phyloP scores from a whole-genome alignment of 345 rosid species.

The Dimocarpus longan region DNA sequence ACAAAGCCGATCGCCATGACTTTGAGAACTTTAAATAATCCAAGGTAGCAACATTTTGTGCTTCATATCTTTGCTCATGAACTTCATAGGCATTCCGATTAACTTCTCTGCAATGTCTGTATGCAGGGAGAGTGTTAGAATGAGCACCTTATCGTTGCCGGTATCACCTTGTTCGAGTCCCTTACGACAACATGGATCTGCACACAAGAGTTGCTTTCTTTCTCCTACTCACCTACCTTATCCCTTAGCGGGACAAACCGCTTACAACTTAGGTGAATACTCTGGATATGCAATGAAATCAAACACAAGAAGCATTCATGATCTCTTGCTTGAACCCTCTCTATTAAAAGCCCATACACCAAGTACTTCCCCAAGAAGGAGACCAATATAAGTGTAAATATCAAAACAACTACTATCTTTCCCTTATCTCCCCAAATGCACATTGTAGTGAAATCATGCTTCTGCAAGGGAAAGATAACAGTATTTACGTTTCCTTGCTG shows the following conservation, averaged over 20 bases:
- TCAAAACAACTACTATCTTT: neutral
- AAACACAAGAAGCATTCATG: conserved; percentile 36
- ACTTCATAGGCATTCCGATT: neutral
- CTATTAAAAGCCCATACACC: conserved; percentile 49
- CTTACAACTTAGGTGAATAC: conserved; percentile 56
- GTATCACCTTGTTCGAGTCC: conserved; percentile 97
- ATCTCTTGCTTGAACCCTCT: conserved; percentile 48
- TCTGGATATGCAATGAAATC: conserved; percentile 48
- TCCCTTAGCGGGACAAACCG: conserved; percentile 49
- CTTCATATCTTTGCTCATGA: neutral
- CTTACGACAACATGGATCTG: conserved; percentile 59
- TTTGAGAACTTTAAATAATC: conserved; percentile 48
- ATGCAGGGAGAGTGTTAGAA: conserved; percentile 70
- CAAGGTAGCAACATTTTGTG: conserved; percentile 47
- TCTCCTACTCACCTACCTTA: conserved; percentile 85
- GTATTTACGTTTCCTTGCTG: neutral
- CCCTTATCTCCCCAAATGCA: conserved; percentile 17
- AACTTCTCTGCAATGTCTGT: conserved; percentile 11
- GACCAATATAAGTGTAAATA: conserved; percentile 55
- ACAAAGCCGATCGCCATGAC: conserved; percentile 39
- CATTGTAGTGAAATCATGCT: neutral
- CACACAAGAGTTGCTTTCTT: conserved; percentile 64
- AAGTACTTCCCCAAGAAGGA: conserved; percentile 53
- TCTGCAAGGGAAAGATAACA: neutral
- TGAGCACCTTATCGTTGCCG: conserved; percentile 67